Percentiles rank a stretch among this genome's conserved stretches.
Evolutionary conservation across 192 early-diverging fungal genomes (phyloP).

Genomic region (Podila horticola): DNA sequence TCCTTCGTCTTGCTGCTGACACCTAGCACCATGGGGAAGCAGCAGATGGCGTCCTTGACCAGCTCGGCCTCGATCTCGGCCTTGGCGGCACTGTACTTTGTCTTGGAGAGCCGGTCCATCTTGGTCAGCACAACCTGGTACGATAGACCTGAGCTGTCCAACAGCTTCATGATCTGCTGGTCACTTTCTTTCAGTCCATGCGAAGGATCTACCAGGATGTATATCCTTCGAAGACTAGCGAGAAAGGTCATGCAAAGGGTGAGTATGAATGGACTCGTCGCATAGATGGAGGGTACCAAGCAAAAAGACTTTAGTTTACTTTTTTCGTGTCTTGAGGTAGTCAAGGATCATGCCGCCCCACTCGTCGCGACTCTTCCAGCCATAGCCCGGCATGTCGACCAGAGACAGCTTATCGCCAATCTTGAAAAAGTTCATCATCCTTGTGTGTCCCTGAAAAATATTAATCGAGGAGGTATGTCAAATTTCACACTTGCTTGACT

Average conservation of each 20-base stretch:
- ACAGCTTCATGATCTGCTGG: constrained; percentile 49
- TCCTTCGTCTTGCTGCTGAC: constrained; percentile 51
- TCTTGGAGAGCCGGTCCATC: constrained; percentile 48
- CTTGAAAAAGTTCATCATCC: constrained; percentile 65
- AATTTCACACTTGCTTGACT: too few relatives aligned
- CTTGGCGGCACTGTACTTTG: constrained; percentile 47
- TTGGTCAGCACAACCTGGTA: constrained; percentile 67
- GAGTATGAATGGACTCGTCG: neutral
- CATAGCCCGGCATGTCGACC: constrained; percentile 70
- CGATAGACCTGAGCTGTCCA: constrained; percentile 53
- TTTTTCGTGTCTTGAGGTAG: constrained; percentile 53
- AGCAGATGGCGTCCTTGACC: constrained; percentile 58
- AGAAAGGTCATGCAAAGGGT: neutral
- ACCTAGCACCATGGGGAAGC: constrained; percentile 56
- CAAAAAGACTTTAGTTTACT: constrained; percentile 30
- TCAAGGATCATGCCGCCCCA: constrained; percentile 62
- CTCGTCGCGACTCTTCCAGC: constrained; percentile 59
- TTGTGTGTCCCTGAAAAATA: constrained; percentile 57
- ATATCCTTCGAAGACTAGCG: constrained; percentile 53
- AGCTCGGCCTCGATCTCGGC: constrained; percentile 52
- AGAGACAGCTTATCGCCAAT: constrained; percentile 54
- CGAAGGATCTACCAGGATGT: constrained; percentile 57
- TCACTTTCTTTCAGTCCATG: constrained; percentile 62
- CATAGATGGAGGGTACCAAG: neutral
- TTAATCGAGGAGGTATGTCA: too few relatives aligned